A percentile compares a stretch with the other conserved stretches of the same genome.
Evolutionary conservation across 352 stramenopile genomes (phyloP).

Genomic region (Globisporangium acanthophoron): DNA sequence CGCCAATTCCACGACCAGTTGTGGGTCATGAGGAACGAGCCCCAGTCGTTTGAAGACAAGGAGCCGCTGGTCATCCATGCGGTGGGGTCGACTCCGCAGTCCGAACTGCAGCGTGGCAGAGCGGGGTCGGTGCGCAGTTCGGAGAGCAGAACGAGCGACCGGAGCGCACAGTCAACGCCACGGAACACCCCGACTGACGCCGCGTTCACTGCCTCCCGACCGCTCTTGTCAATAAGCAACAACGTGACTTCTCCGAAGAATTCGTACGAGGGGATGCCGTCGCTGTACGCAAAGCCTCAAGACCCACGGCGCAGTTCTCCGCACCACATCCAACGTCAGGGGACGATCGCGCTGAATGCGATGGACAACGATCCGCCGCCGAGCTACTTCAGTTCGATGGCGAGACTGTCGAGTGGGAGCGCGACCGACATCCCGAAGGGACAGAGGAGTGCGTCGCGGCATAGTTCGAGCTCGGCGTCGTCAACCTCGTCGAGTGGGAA

Average conservation of each 20-base stretch:
- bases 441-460: background rate
- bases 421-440: background rate
- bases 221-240: constrained; percentile 2
- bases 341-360: constrained; percentile 8
- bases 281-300: constrained; percentile 12
- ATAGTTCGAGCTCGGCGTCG: constrained; percentile 1
- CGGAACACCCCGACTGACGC: background rate
- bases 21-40: constrained; percentile 25
- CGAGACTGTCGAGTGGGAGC: constrained; percentile 1
- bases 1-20: constrained; percentile 64
- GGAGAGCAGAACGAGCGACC: background rate
- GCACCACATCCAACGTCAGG: constrained; percentile 2
- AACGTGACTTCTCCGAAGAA: constrained; percentile 15
- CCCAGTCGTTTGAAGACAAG: background rate
- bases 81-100: background rate
- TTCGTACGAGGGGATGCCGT: constrained; percentile 14
- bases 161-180: background rate
- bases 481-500: constrained; percentile 3
- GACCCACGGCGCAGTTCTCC: background rate
- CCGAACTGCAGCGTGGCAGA: background rate
- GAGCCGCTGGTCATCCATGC: background rate
- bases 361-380: constrained; percentile 3
- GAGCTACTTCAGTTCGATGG: constrained; percentile 9
- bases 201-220: background rate
- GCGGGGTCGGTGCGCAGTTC: background rate